Base-by-base conservation (phyloP, 805 yeast species). In the Ascoidea asiatica region DNA sequence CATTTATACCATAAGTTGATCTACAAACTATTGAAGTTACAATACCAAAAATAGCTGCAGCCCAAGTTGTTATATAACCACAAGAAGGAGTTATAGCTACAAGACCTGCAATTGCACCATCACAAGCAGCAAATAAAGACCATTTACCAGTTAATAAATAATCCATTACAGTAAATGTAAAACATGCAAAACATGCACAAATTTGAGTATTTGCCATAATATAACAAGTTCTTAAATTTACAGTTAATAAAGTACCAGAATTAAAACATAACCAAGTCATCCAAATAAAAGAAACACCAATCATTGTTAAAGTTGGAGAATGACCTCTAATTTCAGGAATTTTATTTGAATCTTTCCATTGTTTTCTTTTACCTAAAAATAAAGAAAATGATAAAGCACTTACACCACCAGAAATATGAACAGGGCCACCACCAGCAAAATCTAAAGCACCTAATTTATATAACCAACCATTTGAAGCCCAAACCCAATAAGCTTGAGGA, bases 371-470 rank as follows among this genome's bases (percentile, higher is more conserved):
- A 7, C 96, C 95, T 44, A 85, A 63, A 50, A 82, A 81, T 46
- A 76, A 78, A n/a, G 88, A 77, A 53, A 81, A 81, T 4, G 85
- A 95, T 54, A 90, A 79, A 1, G 95, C 97, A 35, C 87, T 83
- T 20, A 88, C 82, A 48, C 97, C 97, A 20, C 94, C 80, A 23
- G 85, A 72, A 46, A 92, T 86, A 61, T 90, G 97, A 21, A 90
- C 96, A 1, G 97, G 95, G 0, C 97, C 97, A 46, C 97, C 97
- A 23, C 98, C 98, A 20, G 98, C 98, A 61, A 85, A 90, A 60
- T 90, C 98, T 43, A 90, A 68, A 1, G 81, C 97, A 5, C 95
- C 96, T 79, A 95, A 90, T 53, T 77, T 70, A 52, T 72, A 72
- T 36, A 95, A 95, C 97, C 97, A 90, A 37, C 98, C 97, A 40